Evolutionary conservation across 768 basidiomycete genomes (phyloP).

Genomic region (Mycena epipterygia): DNA sequence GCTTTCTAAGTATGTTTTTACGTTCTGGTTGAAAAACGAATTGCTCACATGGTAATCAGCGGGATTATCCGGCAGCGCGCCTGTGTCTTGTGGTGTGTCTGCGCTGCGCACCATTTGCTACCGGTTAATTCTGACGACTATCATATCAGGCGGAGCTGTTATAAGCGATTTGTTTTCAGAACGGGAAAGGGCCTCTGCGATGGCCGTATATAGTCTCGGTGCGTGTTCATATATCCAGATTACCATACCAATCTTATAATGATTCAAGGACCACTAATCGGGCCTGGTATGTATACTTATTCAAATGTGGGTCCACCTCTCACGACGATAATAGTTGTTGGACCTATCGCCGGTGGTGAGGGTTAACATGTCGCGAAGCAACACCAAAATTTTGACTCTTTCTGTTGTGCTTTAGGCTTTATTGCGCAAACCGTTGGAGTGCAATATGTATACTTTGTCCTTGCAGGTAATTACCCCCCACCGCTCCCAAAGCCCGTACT

Average conservation of each 20-base stretch:
- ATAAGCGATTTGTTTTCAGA: slow-evolving; percentile 79
- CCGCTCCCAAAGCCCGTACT: background rate
- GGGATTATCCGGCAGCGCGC: slow-evolving; percentile 74
- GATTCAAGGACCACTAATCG: slow-evolving; percentile 69
- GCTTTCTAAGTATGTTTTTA: slow-evolving; percentile 70
- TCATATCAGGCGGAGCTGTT: no score
- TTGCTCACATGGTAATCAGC: slow-evolving; percentile 42
- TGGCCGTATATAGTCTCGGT: slow-evolving; percentile 77
- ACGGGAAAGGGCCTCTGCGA: slow-evolving; percentile 70
- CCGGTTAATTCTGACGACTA: no score
- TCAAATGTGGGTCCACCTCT: slow-evolving; percentile 12
- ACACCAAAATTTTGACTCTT: background rate
- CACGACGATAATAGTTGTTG: slow-evolving; percentile 53
- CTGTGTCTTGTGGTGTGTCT: slow-evolving; percentile 74
- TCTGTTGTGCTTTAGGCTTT: slow-evolving; percentile 53
- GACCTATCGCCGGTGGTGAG: slow-evolving; percentile 69
- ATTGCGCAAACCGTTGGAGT: slow-evolving; percentile 70
- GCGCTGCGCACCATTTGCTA: no score
- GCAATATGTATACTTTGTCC: slow-evolving; percentile 71
- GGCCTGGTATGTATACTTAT: slow-evolving; percentile 39
- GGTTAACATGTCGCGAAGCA: background rate
- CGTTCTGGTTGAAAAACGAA: background rate
- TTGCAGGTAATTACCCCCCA: slow-evolving; percentile 49
- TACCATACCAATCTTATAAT: no score
- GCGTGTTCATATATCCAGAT: background rate